Evolutionary conservation across 225 moss, liverwort and hornwort species (phyloP).

Genomic region (Anthoceros angustus): DNA sequence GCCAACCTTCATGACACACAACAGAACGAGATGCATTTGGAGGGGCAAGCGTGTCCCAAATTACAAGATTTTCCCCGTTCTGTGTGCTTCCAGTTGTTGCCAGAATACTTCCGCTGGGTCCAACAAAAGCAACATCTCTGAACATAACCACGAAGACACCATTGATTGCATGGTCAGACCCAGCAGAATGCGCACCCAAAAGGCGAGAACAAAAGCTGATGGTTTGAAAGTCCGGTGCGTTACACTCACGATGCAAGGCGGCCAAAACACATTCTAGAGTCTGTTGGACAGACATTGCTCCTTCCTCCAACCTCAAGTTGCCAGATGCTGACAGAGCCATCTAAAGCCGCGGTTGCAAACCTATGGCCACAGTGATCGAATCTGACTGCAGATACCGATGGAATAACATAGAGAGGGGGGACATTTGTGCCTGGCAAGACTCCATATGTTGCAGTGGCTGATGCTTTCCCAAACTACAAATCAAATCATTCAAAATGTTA

Average conservation of each 20-base stretch:
- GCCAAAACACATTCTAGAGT: slow-evolving; percentile 50
- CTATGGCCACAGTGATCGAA: slow-evolving; percentile 52
- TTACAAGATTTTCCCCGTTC: slow-evolving; percentile 45
- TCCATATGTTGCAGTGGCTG: slow-evolving; percentile 53
- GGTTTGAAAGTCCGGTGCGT: neutral
- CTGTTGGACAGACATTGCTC: slow-evolving; percentile 52
- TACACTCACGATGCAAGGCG: slow-evolving; percentile 45
- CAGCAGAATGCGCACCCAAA: neutral
- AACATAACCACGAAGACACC: neutral
- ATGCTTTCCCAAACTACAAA: slow-evolving; percentile 38
- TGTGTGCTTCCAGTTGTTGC: slow-evolving; percentile 44
- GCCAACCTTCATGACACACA: slow-evolving; percentile 43
- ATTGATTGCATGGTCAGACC: too few species aligned
- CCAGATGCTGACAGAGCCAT: slow-evolving; percentile 57
- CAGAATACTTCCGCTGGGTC: slow-evolving; percentile 38
- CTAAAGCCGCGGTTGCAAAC: slow-evolving; percentile 51
- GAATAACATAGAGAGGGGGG: slow-evolving; percentile 49
- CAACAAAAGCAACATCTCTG: slow-evolving; percentile 53
- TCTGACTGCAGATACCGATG: slow-evolving; percentile 45
- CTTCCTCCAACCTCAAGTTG: slow-evolving; percentile 56
- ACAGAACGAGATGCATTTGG: slow-evolving; percentile 45
- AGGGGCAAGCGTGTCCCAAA: slow-evolving; percentile 52
- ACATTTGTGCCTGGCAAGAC: slow-evolving; percentile 50
- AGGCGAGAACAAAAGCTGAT: neutral
- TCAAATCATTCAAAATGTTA: neutral